Evolutionary conservation across 257 asterid genomes (phyloP).

Genomic region (Salvia rosmarinus): DNA sequence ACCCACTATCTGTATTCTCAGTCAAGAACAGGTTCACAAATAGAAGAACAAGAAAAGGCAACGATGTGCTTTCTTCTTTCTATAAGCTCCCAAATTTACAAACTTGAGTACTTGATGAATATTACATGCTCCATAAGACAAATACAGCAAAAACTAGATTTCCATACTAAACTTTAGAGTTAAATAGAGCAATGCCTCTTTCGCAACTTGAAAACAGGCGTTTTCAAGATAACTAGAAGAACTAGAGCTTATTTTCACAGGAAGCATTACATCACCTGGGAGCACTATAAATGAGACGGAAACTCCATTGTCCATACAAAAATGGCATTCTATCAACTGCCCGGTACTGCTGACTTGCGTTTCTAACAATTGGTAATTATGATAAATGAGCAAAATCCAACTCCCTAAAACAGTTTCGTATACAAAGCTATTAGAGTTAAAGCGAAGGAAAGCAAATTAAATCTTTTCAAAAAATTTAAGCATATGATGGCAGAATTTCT

Average conservation of each 20-base stretch:
- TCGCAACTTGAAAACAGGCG: neutral
- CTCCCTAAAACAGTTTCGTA: neutral
- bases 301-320: conserved; percentile 1
- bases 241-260: conserved; percentile 8
- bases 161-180: too few relatives aligned
- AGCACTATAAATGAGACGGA: neutral
- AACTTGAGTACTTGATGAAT: neutral
- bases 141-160: too few relatives aligned
- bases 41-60: neutral
- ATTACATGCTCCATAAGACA: conserved; percentile 8
- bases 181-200: neutral
- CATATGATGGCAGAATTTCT: conserved; percentile 1
- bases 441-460: neutral
- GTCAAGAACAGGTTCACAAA: neutral
- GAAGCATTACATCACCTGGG: conserved; percentile 19
- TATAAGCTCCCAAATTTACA: conserved; percentile 5
- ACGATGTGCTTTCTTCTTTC: neutral
- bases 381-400: neutral
- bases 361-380: neutral
- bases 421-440: conserved; percentile 3
- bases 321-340: neutral
- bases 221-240: neutral
- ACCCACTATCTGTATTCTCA: neutral
- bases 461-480: neutral
- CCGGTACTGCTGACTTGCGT: neutral